Evolutionary conservation across 306 rosid species (phyloP), one percentile per base, ranked within the genome.

Genomic region (Vigna mungo): DNA sequence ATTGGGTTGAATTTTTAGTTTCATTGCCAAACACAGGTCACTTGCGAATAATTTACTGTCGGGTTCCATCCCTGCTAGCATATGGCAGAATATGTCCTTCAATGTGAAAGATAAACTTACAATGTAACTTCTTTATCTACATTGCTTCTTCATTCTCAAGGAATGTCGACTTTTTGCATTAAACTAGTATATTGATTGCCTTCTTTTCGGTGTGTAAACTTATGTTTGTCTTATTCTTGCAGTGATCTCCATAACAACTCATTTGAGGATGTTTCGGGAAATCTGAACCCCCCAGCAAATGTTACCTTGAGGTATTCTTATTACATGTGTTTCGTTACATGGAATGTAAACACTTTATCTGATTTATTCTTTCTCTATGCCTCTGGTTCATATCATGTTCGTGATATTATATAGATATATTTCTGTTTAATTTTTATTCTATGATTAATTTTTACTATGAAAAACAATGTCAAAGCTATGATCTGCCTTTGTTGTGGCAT

Each of bases 171-270:
- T 67, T 71, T 75, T 32, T 70, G 68, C 36, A 21, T 79, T 69
- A 21, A 65, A 77, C 56, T 78, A 32, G 54, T 60, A 13, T 72
- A 59, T 43, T 65, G 25, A 71, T 48, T 23, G 62, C 48, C 32
- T 53, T 63, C 67, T 74, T 53, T 87, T 36, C 62, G 2, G 48
- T 75, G 48, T 75, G 43, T 74, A 62, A 53, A 52, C 15, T 72
- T 58, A 47, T 80, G 66, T 72, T 82, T 21, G 49, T 69, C 73
- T 43, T 61, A 78, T 79, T 6, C 20, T 47, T 78, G 83, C 88
- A 93, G 98, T 62, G 96, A 93, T 87, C 87, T 93, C 56, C 81
- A 73, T 49, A 88, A 91, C 87, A 93, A 93, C 82, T 74, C 71
- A 30, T 82, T 93, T 58, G 83, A 87, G 14, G 59, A 71, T 64